Percentiles rank a stretch among this genome's conserved stretches.
phyloP scores from a whole-genome alignment of 768 basidiomycete genomes.

The Lenzites betulinus region DNA sequence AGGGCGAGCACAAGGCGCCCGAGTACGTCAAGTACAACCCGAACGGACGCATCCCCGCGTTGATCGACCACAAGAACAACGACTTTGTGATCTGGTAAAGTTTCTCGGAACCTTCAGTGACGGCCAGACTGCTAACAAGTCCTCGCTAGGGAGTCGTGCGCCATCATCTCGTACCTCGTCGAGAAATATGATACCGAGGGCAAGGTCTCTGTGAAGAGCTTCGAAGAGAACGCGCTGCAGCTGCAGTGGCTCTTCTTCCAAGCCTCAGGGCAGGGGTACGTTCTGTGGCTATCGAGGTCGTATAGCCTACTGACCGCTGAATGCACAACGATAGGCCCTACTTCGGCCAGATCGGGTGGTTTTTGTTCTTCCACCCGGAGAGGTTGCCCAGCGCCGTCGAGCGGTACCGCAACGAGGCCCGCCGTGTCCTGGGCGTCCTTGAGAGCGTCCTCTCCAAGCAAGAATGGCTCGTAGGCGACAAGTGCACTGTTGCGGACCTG shows the following conservation, averaged over 20 bases:
- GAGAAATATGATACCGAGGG: slow-evolving; percentile 42
- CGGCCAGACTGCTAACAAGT: not conserved
- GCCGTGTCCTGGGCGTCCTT: slow-evolving; percentile 14
- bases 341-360: slow-evolving; percentile 13
- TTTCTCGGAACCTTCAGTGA: too few relatives aligned
- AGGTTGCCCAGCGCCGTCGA: slow-evolving; percentile 16
- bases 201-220: slow-evolving; percentile 23
- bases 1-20: slow-evolving; percentile 13
- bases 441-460: too few relatives aligned
- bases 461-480: slow-evolving; percentile 17
- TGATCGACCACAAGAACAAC: slow-evolving; percentile 28
- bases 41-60: slow-evolving; percentile 35
- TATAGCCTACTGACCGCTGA: not conserved
- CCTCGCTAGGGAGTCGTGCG: not conserved
- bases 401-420: slow-evolving; percentile 17
- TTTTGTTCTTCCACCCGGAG: slow-evolving; percentile 3
- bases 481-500: slow-evolving; percentile 15
- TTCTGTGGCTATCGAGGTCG: not conserved
- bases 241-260: slow-evolving; percentile 45
- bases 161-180: slow-evolving; percentile 42
- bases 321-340: not conserved
- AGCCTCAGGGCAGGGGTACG: slow-evolving; percentile 24
- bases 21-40: slow-evolving; percentile 26
- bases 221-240: not conserved
- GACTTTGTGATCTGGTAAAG: slow-evolving; percentile 30